A percentile compares a stretch with the other conserved stretches of the same genome.
Conservation (phyloP, 495 filamentous ascomycete genomes). For the Neurospora sublineolata region DNA sequence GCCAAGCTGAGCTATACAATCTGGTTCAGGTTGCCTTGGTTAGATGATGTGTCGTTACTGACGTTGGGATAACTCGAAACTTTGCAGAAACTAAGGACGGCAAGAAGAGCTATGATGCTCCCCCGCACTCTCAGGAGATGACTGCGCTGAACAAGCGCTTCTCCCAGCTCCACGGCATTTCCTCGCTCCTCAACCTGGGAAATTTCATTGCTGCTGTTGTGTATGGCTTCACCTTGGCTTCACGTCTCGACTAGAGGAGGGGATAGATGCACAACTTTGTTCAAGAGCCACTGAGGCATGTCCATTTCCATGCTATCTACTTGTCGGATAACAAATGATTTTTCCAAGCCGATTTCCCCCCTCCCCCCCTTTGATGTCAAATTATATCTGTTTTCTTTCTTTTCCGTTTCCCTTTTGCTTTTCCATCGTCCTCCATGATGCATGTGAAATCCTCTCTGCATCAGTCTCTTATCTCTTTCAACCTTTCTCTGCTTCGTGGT, state of each 20-base stretch:
- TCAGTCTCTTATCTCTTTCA: not conserved
- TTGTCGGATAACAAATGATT: not conserved
- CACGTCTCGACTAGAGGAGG: conserved; percentile 30
- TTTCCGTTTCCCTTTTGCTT: not conserved
- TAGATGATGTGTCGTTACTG: not conserved
- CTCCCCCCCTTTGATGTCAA: not conserved
- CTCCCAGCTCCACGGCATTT: conserved; percentile 63
- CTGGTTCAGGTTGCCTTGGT: not conserved
- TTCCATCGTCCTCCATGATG: not conserved
- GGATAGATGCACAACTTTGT: conserved; percentile 1
- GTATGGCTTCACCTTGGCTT: conserved; percentile 63
- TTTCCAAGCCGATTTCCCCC: not conserved
- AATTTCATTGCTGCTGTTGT: conserved; percentile 52
- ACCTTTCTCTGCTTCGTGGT: not conserved
- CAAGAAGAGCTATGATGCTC: conserved; percentile 66
- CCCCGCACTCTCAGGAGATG: conserved; percentile 75
- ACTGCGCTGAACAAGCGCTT: conserved; percentile 68
- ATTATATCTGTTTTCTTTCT: not conserved
- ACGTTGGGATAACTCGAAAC: not conserved
- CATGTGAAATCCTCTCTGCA: not conserved
- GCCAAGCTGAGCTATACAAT: not conserved
- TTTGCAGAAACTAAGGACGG: conserved; percentile 48
- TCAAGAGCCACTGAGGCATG: not conserved
- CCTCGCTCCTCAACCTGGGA: conserved; percentile 60
- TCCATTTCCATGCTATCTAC: not conserved